Percentiles rank a stretch among this genome's conserved stretches.
Evolutionary conservation across 1,139 yeast species (phyloP).

Genomic region (Candida neerlandica): DNA sequence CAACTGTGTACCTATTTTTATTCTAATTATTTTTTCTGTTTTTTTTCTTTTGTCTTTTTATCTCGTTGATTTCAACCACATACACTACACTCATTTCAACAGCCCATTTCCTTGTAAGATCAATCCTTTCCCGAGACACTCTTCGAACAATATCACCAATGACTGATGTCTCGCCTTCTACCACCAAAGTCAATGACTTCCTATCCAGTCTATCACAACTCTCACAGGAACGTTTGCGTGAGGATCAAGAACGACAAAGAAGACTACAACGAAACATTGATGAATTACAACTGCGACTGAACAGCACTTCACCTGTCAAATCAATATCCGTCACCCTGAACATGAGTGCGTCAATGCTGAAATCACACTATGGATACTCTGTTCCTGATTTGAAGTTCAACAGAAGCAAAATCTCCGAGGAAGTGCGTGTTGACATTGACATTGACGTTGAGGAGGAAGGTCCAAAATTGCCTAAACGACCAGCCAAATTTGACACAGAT

Average conservation of each 20-base stretch:
- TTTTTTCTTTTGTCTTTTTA: background rate
- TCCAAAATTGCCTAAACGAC: conserved; percentile 19
- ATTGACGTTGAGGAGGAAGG: conserved; percentile 15
- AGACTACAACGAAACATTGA: conserved; percentile 33
- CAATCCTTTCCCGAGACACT: background rate
- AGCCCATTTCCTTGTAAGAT: background rate
- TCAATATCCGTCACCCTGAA: conserved; percentile 6
- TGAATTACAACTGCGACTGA: conserved; percentile 31
- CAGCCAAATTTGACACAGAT: conserved; percentile 9
- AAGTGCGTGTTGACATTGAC: conserved; percentile 3
- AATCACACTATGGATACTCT: conserved; percentile 6
- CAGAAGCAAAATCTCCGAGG: conserved; percentile 12
- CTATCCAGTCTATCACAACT: conserved; percentile 34
- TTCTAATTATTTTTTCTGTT: background rate
- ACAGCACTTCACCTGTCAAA: conserved; percentile 25
- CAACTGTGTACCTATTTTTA: no score
- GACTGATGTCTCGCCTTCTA: conserved; percentile 29
- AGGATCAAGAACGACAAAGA: conserved; percentile 37
- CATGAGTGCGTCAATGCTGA: conserved; percentile 7
- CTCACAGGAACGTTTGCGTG: conserved; percentile 34
- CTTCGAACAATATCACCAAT: conserved; percentile 9
- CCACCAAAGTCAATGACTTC: conserved; percentile 36
- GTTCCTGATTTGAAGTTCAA: conserved; percentile 27
- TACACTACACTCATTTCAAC: no score
- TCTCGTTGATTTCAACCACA: background rate